These are phyloP conservation scores for Hygrophoropsis aurantiaca DNA, from an alignment of 768 basidiomycete genomes.

Conservation along the genomic window DNA sequence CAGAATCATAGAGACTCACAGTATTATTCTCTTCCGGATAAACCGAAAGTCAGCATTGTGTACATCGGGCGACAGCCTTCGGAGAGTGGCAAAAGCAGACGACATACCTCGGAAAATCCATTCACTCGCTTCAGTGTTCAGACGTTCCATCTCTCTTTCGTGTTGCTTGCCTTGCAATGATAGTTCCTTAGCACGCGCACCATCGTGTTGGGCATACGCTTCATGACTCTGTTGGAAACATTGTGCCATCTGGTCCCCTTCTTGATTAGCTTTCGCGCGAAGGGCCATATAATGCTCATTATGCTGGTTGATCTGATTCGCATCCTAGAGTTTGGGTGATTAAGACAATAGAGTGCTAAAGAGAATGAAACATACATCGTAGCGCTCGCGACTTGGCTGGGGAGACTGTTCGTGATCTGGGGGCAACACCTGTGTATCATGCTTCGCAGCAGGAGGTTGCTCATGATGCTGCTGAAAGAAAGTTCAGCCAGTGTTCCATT, in stretches of 20 bases:
- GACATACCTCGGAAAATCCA: slow-evolving; percentile 80
- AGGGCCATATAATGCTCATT: slow-evolving; percentile 69
- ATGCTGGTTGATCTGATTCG: slow-evolving; percentile 63
- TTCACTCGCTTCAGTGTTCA: slow-evolving; percentile 80
- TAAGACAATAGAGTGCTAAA: slow-evolving; percentile 8
- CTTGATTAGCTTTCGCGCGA: slow-evolving; percentile 72
- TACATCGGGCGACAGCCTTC: neutral
- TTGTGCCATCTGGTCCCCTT: slow-evolving; percentile 76
- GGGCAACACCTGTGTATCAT: slow-evolving; percentile 7
- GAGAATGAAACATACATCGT: slow-evolving; percentile 14
- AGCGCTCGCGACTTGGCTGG: slow-evolving; percentile 13
- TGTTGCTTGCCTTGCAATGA: slow-evolving; percentile 80
- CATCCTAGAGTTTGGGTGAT: slow-evolving; percentile 43
- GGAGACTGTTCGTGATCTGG: slow-evolving; percentile 6
- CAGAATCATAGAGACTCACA: slow-evolving; percentile 31
- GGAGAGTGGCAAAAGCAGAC: slow-evolving; percentile 20
- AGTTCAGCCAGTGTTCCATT: slow-evolving; percentile 3
- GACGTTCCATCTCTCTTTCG: slow-evolving; percentile 69
- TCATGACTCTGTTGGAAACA: slow-evolving; percentile 71
- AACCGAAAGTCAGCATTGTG: slow-evolving; percentile 1
- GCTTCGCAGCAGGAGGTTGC: neutral
- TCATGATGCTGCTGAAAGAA: slow-evolving; percentile 3
- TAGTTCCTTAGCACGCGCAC: slow-evolving; percentile 78
- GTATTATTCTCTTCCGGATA: slow-evolving; percentile 67
- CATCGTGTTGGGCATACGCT: slow-evolving; percentile 72